phyloP scores from a whole-genome alignment of 1,139 yeast genomes.

The Suhomyces taliae region DNA sequence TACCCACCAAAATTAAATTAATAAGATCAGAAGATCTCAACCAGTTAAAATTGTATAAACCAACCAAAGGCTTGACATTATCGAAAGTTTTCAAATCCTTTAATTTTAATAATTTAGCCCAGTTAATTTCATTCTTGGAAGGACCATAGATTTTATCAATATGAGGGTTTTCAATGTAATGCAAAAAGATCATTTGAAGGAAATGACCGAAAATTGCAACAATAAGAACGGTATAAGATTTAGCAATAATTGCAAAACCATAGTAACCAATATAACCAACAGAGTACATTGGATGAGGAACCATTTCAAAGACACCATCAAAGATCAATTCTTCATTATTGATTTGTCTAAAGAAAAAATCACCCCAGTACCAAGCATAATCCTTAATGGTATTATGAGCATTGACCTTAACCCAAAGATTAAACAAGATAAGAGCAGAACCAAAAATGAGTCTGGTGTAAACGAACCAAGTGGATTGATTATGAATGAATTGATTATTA shows the following conservation, averaged over 20 bases:
- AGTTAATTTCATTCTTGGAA: conserved; percentile 39
- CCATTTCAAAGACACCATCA: conserved; percentile 89
- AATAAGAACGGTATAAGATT: conserved; percentile 69
- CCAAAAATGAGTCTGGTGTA: conserved; percentile 45
- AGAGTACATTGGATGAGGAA: conserved; percentile 94
- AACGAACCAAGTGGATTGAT: conserved; percentile 38
- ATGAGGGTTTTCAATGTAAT: conserved; percentile 82
- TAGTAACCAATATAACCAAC: conserved; percentile 88
- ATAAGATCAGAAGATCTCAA: conserved; percentile 67
- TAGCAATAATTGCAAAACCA: conserved; percentile 77
- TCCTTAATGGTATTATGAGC: conserved; percentile 90
- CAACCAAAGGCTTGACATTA: conserved; percentile 56
- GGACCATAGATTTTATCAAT: conserved; percentile 76
- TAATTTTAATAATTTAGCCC: conserved; percentile 36
- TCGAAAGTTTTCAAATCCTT: conserved; percentile 48
- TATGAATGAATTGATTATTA: conserved; percentile 39
- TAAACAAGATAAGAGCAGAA: conserved; percentile 57
- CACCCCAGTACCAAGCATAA: conserved; percentile 97
- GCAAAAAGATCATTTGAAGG: conserved; percentile 75
- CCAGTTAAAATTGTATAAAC: conserved; percentile 62
- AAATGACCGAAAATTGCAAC: conserved; percentile 79
- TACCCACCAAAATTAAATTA: conserved; percentile 48
- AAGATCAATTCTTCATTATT: conserved; percentile 73
- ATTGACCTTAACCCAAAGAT: conserved; percentile 83
- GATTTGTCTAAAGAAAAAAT: conserved; percentile 80